phyloP scores from a whole-genome alignment of 1,284 basidiomycete genomes.

The Ceratobasidium sp. region DNA sequence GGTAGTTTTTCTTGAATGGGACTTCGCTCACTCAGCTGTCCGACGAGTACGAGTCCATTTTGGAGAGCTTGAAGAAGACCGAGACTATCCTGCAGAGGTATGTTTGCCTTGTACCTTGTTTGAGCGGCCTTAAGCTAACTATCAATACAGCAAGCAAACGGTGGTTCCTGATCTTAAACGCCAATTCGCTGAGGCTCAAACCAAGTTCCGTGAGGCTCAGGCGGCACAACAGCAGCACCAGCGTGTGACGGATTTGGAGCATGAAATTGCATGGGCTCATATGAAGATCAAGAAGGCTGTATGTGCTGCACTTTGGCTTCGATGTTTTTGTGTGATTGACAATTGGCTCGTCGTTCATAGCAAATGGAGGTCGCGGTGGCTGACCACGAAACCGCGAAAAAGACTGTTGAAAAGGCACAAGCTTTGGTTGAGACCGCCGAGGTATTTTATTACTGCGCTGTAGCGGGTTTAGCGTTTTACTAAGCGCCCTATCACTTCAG shows the following conservation, averaged over 20 bases:
- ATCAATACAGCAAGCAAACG: conserved; percentile 62
- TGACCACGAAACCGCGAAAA: conserved; percentile 57
- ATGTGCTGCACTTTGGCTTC: conserved; percentile 49
- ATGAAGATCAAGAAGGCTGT: conserved; percentile 80
- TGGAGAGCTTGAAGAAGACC: conserved; percentile 78
- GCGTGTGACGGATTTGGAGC: conserved; percentile 78
- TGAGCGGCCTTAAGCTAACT: conserved; percentile 4
- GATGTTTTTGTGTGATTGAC: background rate
- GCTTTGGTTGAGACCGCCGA: conserved; percentile 58
- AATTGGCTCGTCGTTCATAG: background rate
- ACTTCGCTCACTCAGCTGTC: conserved; percentile 92
- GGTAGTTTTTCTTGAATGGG: conserved; percentile 92
- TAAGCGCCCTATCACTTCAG: conserved; percentile 55
- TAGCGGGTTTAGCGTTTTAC: conserved; percentile 19
- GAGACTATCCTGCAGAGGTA: conserved; percentile 72
- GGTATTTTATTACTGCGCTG: conserved; percentile 57
- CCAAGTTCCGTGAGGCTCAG: conserved; percentile 77
- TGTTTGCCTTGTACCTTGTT: conserved; percentile 54
- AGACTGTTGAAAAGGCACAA: conserved; percentile 52
- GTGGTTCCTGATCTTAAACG: conserved; percentile 79
- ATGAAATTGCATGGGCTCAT: conserved; percentile 91
- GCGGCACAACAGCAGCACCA: conserved; percentile 79
- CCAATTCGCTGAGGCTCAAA: conserved; percentile 70
- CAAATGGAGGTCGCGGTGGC: conserved; percentile 63
- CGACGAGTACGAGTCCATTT: conserved; percentile 85